A percentile compares a stretch with the other conserved stretches of the same genome.
These are phyloP conservation scores for Exophiala phaeomuriformis DNA, from an alignment of 2,329 filamentous ascomycete species.

Conservation along the genomic window DNA sequence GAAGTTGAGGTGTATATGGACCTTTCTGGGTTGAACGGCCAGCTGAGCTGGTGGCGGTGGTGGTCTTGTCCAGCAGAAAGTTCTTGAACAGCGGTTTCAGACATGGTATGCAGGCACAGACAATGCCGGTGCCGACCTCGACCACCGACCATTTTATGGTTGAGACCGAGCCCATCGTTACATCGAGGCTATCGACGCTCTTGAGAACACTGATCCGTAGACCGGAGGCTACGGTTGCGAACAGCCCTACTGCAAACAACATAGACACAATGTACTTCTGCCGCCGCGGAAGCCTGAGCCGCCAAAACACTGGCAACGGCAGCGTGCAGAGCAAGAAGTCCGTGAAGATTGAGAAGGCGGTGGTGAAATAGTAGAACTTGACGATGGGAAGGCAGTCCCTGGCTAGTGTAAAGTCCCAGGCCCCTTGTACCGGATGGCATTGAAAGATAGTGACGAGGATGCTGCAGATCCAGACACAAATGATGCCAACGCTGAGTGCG, in stretches of 20 bases:
- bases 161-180: conserved; percentile 34
- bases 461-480: conserved; percentile 31
- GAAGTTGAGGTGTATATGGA: conserved; percentile 8
- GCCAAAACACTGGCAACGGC: conserved; percentile 44
- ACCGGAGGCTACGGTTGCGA: conserved; percentile 43
- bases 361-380: conserved; percentile 47
- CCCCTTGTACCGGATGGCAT: conserved; percentile 37
- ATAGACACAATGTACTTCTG: conserved; percentile 44
- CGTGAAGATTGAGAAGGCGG: conserved; percentile 54
- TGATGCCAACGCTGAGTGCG: conserved; percentile 18
- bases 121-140: conserved; percentile 39
- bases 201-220: conserved; percentile 43
- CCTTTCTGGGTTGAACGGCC: conserved; percentile 1
- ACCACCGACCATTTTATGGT: conserved; percentile 45
- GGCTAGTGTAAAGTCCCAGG: conserved; percentile 35
- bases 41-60: conserved; percentile 12
- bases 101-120: conserved; percentile 39
- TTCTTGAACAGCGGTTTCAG: conserved; percentile 39
- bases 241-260: conserved; percentile 48
- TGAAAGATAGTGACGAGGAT: conserved; percentile 42
- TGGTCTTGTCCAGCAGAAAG: conserved; percentile 34
- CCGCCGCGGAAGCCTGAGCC: conserved; percentile 41
- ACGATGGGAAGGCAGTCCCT: conserved; percentile 44
- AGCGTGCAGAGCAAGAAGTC: conserved; percentile 51
- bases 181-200: conserved; percentile 32